Evolutionary conservation across 192 early-diverging fungal species (phyloP).

Genomic region (Coemansia sp.): DNA sequence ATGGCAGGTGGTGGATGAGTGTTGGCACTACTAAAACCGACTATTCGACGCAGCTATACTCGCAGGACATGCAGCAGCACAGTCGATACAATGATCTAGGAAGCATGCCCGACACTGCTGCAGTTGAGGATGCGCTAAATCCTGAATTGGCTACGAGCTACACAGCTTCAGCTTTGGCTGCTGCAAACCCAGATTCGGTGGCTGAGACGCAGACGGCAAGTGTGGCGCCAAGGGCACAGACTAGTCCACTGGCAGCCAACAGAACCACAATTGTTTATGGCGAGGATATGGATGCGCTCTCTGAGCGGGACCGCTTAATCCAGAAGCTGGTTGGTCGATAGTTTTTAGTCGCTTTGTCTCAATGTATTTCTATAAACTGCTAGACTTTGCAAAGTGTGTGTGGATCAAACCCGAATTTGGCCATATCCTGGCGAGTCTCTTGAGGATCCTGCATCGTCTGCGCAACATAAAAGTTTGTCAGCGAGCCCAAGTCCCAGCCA

Average conservation of each 20-base stretch:
- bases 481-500: conserved; percentile 34
- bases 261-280: conserved; percentile 42
- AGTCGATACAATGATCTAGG: conserved; percentile 16
- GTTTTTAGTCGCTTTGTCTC: not conserved
- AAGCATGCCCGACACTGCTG: conserved; percentile 29
- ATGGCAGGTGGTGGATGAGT: conserved; percentile 38
- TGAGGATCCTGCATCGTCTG: conserved; percentile 50
- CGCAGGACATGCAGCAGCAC: conserved; percentile 23
- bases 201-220: not conserved
- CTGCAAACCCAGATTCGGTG: not conserved
- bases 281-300: conserved; percentile 39
- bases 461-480: conserved; percentile 41
- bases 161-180: not conserved
- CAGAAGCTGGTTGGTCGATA: conserved; percentile 20
- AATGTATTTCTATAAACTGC: conserved; percentile 1
- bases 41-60: conserved; percentile 22
- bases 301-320: conserved; percentile 42
- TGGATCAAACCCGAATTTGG: conserved; percentile 49
- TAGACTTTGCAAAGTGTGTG: conserved; percentile 25
- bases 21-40: conserved; percentile 9
- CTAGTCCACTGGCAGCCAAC: conserved; percentile 17
- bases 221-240: not conserved
- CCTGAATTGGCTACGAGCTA: not conserved
- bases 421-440: conserved; percentile 50
- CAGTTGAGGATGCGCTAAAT: not conserved